Evolutionary conservation across 2,329 filamentous ascomycete species (phyloP), one percentile per base, ranked within the genome.

Genomic region (Biscogniauxia marginata): DNA sequence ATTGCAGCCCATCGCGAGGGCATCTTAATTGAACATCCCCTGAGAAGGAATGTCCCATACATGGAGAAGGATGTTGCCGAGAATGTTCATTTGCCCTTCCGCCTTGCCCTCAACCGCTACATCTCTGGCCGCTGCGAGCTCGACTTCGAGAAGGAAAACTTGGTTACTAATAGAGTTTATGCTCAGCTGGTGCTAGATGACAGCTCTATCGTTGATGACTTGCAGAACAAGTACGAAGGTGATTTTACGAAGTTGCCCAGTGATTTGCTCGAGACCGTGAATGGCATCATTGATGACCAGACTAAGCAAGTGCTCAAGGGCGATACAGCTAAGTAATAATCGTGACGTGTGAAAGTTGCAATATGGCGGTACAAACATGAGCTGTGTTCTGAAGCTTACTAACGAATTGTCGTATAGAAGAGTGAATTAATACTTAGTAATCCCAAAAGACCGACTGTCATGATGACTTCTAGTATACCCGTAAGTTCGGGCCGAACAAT

Each of bases 171-270:
- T 3, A 46, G 61, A 20, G 55, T 62, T 0, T 63, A 58, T 48
- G 56, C 59, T 0, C 57, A 63, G 48, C 53, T 63, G 1, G 53
- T 52, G 44, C 44, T 63, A 21, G 57, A 60, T 47, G 34, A 25
- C 4, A 58, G 49, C 22, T 57, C 56, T 3, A 44, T 63, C 16
- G 25, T 58, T 2, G 50, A 55, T 7, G 47, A 39, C 3, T 5
- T 51, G 5, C 11, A 7, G 20, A n/a, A 34, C 1, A 23, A 39
- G 1, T 49, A 19, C 44, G 43, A 30, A 18, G 1, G 8, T 5
- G 1, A 39, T 13, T 16, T 30, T 13, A 8, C 34, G 19, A 1
- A 5, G 7, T 34, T 58, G 9, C 50, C 58, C 2, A 21, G 43
- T n/a, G 3, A 7, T 1, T 46, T 54, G 8, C 52, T 51, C 13